phyloP scores from a whole-genome alignment of 495 filamentous ascomycete genomes.

The Immersiella caudata region DNA sequence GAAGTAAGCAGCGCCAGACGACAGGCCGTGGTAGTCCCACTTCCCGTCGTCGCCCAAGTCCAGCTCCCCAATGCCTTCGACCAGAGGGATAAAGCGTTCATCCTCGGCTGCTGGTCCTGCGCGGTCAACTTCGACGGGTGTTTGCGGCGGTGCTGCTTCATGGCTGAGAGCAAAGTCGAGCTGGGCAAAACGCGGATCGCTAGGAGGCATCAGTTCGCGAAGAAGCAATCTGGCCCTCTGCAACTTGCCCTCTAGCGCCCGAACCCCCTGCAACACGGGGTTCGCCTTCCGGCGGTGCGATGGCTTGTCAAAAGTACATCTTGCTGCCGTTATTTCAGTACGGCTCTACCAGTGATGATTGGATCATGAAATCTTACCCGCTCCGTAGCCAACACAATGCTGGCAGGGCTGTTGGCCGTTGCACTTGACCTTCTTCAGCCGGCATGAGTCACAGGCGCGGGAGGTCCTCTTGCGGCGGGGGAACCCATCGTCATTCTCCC shows the following conservation, averaged over 20 bases:
- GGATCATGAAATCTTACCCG: too few species aligned
- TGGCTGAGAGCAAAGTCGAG: neutral
- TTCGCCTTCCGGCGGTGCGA: neutral
- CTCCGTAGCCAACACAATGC: neutral
- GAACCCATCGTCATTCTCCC: neutral
- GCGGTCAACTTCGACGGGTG: neutral
- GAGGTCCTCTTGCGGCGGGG: neutral
- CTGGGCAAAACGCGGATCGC: neutral
- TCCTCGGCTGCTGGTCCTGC: neutral
- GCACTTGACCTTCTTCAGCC: neutral
- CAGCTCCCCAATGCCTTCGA: neutral
- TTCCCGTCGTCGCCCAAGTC: constrained; percentile 1
- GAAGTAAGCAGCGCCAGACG: neutral
- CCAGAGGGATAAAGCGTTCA: neutral
- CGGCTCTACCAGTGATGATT: too few species aligned
- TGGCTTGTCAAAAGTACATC: neutral
- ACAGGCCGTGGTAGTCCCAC: constrained; percentile 1
- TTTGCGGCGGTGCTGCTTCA: too few species aligned
- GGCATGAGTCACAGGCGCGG: neutral
- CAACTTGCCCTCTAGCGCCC: neutral
- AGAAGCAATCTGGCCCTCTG: neutral
- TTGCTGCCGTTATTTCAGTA: too few species aligned
- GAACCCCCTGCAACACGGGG: neutral
- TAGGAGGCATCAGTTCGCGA: neutral
- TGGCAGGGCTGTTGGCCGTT: neutral